Evolutionary conservation across 192 early-diverging fungal species (phyloP), one percentile per base, ranked within the genome.

Genomic region (Fimicolochytrium jonesii): DNA sequence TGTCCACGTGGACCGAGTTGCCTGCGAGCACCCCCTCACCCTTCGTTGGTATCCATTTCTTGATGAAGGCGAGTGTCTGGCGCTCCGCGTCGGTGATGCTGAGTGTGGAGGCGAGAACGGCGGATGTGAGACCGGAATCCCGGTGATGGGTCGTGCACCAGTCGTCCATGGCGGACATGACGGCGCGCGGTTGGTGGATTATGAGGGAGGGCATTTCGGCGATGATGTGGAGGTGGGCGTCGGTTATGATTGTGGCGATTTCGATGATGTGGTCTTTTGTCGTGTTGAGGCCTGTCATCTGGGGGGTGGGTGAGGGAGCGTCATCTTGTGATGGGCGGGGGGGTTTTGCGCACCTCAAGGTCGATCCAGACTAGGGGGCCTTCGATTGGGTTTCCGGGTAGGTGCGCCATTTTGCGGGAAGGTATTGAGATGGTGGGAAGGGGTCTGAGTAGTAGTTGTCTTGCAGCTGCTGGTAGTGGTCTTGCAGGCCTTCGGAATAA

Each of bases 1-100:
- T 86, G 66, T 98, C 95, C 10, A 86, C 87, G 67, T 98, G 94
- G 17, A 97, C 90, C 35, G 90, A 89, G 77, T 93, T 98, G 17
- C 95, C 95, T 1, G 92, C 94, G 26, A 98, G 74, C 9, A 90
- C 79, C 0, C 83, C 92, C 0, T 75, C 64, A 25, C 85, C 61
- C 7, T 74, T 55, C 0, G 69, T 52, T 15, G 84, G 78, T 64
- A 92, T 82, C 70, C 93, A 84, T 22, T 73, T 28, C 55, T 86
- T 77, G 50, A 97, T 75, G 51, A 95, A 92, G 2, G 68, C 74
- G 5, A 97, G 69, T 25, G 97, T 83, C 35, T 79, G 69, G 2
- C 60, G 32, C 65, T 94, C 87, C 4, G 93, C 95, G 26, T 91
- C 62, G 10, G 69, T 65, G 28, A 81, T 88, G 0, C 84, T 82